Evolutionary conservation across 2,329 filamentous ascomycete species (phyloP).

Genomic region (Epichloe coenophiala): DNA sequence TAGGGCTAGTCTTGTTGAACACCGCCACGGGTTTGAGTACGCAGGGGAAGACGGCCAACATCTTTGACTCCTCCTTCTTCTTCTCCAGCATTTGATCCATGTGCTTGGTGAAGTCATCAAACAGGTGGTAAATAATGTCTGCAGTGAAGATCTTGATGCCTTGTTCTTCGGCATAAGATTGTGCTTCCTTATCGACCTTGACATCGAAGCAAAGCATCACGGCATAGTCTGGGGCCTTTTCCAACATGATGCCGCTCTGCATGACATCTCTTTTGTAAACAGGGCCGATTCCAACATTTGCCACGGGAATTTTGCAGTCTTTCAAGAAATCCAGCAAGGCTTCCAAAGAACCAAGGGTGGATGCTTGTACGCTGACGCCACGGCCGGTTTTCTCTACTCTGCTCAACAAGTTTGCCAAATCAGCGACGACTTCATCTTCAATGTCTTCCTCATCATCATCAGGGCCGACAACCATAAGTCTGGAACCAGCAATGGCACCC

Average conservation of each 20-base stretch:
- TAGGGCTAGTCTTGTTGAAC: conserved; percentile 96
- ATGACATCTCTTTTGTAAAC: conserved; percentile 98
- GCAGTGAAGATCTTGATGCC: conserved; percentile 97
- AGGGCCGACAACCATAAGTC: conserved; percentile 83
- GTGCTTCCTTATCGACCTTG: conserved; percentile 95
- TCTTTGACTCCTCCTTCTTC: conserved; percentile 93
- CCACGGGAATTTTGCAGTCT: conserved; percentile 90
- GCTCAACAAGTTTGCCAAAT: conserved; percentile 82
- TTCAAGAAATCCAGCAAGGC: conserved; percentile 92
- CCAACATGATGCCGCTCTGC: conserved; percentile 88
- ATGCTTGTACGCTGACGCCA: conserved; percentile 94
- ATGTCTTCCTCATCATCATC: conserved; percentile 96
- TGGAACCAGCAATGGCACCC: conserved; percentile 88
- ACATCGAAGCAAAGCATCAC: conserved; percentile 99
- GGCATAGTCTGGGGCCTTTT: conserved; percentile 89
- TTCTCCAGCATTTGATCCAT: conserved; percentile 77
- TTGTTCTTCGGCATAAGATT: conserved; percentile 79
- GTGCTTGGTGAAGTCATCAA: conserved; percentile 91
- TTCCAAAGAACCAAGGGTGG: conserved; percentile 91
- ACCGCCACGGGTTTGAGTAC: conserved; percentile 80
- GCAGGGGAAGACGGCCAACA: conserved; percentile 93
- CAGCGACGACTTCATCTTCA: conserved; percentile 89
- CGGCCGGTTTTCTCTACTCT: conserved; percentile 84
- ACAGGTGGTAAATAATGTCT: conserved; percentile 97
- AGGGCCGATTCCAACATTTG: conserved; percentile 92